Conservation (phyloP, 169 alveolate genomes). For the Cryptosporidium ryanae region DNA sequence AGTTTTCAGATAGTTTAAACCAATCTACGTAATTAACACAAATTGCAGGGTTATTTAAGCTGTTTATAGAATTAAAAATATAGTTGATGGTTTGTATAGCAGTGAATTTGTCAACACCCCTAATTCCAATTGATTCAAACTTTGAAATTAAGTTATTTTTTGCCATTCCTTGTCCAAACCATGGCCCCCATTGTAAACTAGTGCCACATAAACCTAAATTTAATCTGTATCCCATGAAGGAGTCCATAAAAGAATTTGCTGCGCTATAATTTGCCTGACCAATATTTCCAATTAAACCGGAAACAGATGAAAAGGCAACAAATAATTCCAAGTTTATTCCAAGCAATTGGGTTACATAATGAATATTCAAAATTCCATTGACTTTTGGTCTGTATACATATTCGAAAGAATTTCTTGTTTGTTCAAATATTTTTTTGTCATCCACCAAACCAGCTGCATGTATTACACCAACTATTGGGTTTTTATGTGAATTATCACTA, state of each 20-base stretch:
- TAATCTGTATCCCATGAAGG: slow-evolving; percentile 54
- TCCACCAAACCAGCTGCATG: slow-evolving; percentile 83
- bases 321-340: slow-evolving; percentile 22
- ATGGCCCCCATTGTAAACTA: slow-evolving; percentile 71
- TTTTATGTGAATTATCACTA: neutral
- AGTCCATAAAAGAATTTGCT: slow-evolving; percentile 65
- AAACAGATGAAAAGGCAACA: slow-evolving; percentile 37
- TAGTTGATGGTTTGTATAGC: slow-evolving; percentile 19
- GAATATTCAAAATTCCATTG: slow-evolving; percentile 60
- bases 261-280: slow-evolving; percentile 72
- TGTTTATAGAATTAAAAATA: neutral
- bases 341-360: slow-evolving; percentile 4
- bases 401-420: slow-evolving; percentile 74
- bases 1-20: slow-evolving; percentile 15
- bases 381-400: slow-evolving; percentile 81
- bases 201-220: slow-evolving; percentile 26
- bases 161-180: slow-evolving; percentile 72
- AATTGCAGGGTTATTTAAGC: neutral
- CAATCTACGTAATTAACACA: slow-evolving; percentile 36
- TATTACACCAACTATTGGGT: slow-evolving; percentile 76
- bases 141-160: slow-evolving; percentile 4
- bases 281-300: slow-evolving; percentile 48
- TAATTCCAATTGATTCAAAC: slow-evolving; percentile 47
- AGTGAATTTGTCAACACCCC: slow-evolving; percentile 40
- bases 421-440: slow-evolving; percentile 78